Conservation (phyloP, 441 rosid species). For the Adansonia grandidieri region DNA sequence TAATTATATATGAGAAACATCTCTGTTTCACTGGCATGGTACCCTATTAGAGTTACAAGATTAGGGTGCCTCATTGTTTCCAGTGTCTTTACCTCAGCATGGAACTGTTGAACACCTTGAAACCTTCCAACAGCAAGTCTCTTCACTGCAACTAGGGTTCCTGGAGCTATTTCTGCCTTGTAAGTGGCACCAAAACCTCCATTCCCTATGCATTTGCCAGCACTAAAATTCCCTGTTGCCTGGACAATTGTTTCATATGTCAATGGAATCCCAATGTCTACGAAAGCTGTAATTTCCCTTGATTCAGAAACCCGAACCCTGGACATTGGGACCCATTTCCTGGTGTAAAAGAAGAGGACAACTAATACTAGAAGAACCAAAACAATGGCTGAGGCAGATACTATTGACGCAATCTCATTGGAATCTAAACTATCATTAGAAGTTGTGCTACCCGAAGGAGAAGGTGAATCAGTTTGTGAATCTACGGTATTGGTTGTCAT, state of each 20-base stretch:
- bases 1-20: slow-evolving; percentile 55
- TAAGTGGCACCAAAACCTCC: slow-evolving; percentile 59
- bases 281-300: slow-evolving; percentile 41
- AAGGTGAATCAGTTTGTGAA: slow-evolving; percentile 35
- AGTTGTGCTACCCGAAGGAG: slow-evolving; percentile 26
- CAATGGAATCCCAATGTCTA: slow-evolving; percentile 42
- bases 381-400: slow-evolving; percentile 46
- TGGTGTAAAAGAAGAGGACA: slow-evolving; percentile 38
- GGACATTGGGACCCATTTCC: slow-evolving; percentile 34
- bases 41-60: slow-evolving; percentile 5
- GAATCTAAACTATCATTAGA: slow-evolving; percentile 21
- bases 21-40: slow-evolving; percentile 47
- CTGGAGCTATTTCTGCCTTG: slow-evolving; percentile 50
- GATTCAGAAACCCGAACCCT: slow-evolving; percentile 30
- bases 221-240: slow-evolving; percentile 46
- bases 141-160: slow-evolving; percentile 43
- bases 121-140: slow-evolving; percentile 42
- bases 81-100: slow-evolving; percentile 1
- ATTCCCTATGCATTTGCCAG: slow-evolving; percentile 46
- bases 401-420: slow-evolving; percentile 44
- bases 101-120: slow-evolving; percentile 13
- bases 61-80: slow-evolving; percentile 6
- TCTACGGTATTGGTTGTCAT: slow-evolving; percentile 29
- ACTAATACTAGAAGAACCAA: slow-evolving; percentile 41
- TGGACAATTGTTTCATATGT: slow-evolving; percentile 43